A percentile compares a stretch with the other conserved stretches of the same genome.
Evolutionary conservation across 129 eudicot genomes (phyloP).

Genomic region (Helianthus tuberosus): DNA sequence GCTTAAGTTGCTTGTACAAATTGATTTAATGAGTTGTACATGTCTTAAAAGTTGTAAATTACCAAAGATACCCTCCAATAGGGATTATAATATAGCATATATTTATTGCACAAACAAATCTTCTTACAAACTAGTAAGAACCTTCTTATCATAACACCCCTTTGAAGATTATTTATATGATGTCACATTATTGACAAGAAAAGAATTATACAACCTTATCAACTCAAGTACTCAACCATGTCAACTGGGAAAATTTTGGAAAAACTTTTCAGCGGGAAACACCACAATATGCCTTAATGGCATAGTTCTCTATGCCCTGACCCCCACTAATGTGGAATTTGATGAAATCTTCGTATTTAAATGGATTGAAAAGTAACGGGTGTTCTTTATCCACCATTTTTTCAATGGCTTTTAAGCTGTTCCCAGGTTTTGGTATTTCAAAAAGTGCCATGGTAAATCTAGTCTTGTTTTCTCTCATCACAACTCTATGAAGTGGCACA

Average conservation of each 20-base stretch:
- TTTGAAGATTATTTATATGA: too few relatives aligned
- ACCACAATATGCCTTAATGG: constrained; percentile 58
- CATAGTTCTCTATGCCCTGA: constrained; percentile 33
- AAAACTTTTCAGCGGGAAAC: background rate
- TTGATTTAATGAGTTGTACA: too few relatives aligned
- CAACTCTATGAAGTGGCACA: constrained; percentile 51
- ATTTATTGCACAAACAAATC: too few relatives aligned
- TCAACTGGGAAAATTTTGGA: background rate
- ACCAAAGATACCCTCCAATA: too few relatives aligned
- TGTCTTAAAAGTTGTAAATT: too few relatives aligned
- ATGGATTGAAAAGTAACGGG: constrained; percentile 53
- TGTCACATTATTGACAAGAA: too few relatives aligned
- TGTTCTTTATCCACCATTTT: constrained; percentile 51
- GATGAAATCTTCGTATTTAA: constrained; percentile 46
- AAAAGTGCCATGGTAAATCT: constrained; percentile 53
- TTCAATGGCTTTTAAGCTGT: constrained; percentile 43
- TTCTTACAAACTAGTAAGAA: background rate
- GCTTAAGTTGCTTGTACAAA: too few relatives aligned
- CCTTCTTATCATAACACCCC: too few relatives aligned
- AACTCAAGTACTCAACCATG: background rate
- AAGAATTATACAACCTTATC: background rate
- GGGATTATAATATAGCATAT: too few relatives aligned
- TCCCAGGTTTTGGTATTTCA: constrained; percentile 36
- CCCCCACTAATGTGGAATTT: constrained; percentile 40
- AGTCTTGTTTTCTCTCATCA: constrained; percentile 41